Percentiles rank a stretch among this genome's conserved stretches.
phyloP scores from a whole-genome alignment of 768 basidiomycete species.

The Lactarius trivialis region DNA sequence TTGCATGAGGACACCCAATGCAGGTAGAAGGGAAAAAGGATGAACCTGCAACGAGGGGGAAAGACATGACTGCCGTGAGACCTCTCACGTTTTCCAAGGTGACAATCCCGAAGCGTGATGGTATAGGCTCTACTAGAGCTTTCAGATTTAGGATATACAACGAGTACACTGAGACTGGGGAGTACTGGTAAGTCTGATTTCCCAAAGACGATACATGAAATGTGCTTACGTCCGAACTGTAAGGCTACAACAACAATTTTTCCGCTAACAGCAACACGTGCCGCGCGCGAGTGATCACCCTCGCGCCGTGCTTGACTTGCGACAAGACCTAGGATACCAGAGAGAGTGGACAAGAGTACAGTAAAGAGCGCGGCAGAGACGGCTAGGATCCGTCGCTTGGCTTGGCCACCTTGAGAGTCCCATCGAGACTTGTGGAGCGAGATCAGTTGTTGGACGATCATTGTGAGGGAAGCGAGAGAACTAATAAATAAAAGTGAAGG shows the following conservation, averaged over 20 bases:
- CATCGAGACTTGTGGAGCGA: conserved; percentile 12
- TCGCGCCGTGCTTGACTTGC: neutral
- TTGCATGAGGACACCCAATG: neutral
- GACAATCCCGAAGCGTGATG: neutral
- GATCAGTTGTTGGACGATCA: conserved; percentile 3
- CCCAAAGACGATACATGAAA: neutral
- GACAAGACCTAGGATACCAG: conserved; percentile 10
- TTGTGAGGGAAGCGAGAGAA: conserved; percentile 5
- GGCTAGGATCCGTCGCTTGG: conserved; percentile 10
- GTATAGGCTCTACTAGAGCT: conserved; percentile 18
- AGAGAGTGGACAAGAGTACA: conserved; percentile 5
- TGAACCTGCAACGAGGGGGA: conserved; percentile 10
- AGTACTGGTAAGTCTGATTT: neutral
- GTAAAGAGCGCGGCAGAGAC: conserved; percentile 5
- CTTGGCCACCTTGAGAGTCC: conserved; percentile 4
- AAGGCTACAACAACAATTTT: conserved; percentile 5
- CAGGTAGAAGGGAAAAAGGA: neutral
- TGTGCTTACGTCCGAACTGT: conserved; percentile 16
- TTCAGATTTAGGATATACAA: conserved; percentile 15
- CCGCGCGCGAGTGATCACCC: conserved; percentile 5
- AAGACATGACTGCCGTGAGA: conserved; percentile 13
- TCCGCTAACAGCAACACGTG: neutral
- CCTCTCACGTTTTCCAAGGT: conserved; percentile 3
- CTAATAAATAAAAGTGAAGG: conserved; percentile 17
- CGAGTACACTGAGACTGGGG: conserved; percentile 12